Evolutionary conservation across 768 basidiomycete genomes (phyloP), one percentile per base, ranked within the genome.

Genomic region (Lactifluus hygrophoroides): DNA sequence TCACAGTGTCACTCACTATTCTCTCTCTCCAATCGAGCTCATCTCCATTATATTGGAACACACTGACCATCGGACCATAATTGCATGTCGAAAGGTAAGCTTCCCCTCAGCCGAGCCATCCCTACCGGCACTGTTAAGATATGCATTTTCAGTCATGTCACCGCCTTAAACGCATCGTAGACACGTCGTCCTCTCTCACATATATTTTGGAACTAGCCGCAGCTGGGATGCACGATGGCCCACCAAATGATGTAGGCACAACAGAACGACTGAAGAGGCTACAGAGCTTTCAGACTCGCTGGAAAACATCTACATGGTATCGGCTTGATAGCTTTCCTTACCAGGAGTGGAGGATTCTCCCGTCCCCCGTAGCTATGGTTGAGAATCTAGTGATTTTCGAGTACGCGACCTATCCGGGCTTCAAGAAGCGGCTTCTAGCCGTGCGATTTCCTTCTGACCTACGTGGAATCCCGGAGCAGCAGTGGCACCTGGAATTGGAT

Each of bases 401-500:
- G 40, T 44, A 30, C 56, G 23, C 32, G 32, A 42, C 28, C 38
- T 21, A n/a, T n/a, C 28, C 17, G 32, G 37, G 38, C 48, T 19
- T 14, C 21, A 42, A 30, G 8, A n/a, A 44, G 42, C 21, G 44
- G 16, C 19, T 57, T 14, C 28, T 57, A 5, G 30, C 21, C 43
- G n/a, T n/a, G n/a, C 48, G 56, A n/a, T 34, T 57, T 32, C 56
- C 56, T 14, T 57, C 56, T 8, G 40, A 49, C 5, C 34, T 32
- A 10, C 56, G 56, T 35, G 56, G 49, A 30, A 37, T 57, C 23
- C 42, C 48, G 2, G 48, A 51, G n/a, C 9, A 21, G 13, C 40
- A 32, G 23, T 57, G 56, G 56, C 25, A 43, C 23, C 17, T 57
- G 30, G 30, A 57, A 21, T 13, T 57, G 21, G 19, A 34, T 16